A percentile compares a stretch with the other conserved stretches of the same genome.
Conservation (phyloP, 768 basidiomycete genomes). For the Lactarius quietus region DNA sequence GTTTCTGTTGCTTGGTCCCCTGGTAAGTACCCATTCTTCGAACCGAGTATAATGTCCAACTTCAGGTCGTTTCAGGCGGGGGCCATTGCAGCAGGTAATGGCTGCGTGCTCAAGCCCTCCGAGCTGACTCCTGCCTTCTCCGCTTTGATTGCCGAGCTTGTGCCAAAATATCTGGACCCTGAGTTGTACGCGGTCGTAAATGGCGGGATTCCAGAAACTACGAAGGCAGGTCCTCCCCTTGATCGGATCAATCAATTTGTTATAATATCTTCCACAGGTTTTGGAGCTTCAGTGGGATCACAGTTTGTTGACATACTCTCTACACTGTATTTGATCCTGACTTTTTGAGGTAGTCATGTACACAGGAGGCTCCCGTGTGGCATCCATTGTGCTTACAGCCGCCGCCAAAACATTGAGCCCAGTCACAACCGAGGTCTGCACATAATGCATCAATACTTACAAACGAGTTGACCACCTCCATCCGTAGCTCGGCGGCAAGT, state of each 20-base stretch:
- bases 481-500: constrained; percentile 63
- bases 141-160: constrained; percentile 30
- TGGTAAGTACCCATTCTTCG: constrained; percentile 40
- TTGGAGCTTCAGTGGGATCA: constrained; percentile 69
- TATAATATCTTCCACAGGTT: constrained; percentile 40
- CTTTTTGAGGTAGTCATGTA: constrained; percentile 47
- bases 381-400: constrained; percentile 61
- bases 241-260: background rate
- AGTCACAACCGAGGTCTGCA: constrained; percentile 49
- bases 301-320: constrained; percentile 38
- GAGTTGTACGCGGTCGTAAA: constrained; percentile 34
- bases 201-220: constrained; percentile 34
- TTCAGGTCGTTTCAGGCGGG: constrained; percentile 27
- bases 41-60: background rate
- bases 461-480: background rate
- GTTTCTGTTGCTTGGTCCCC: constrained; percentile 51
- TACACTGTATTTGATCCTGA: constrained; percentile 21
- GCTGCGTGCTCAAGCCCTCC: constrained; percentile 37
- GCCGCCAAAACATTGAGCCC: constrained; percentile 78
- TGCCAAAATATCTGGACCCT: constrained; percentile 36
- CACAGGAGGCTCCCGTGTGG: constrained; percentile 59
- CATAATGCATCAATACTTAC: background rate
- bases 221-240: constrained; percentile 26
- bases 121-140: constrained; percentile 33
- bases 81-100: constrained; percentile 40